Evolutionary conservation across 1,139 yeast genomes (phyloP), one percentile per base, ranked within the genome.

Genomic region (Hemisphaericaspora lyxosophila): DNA sequence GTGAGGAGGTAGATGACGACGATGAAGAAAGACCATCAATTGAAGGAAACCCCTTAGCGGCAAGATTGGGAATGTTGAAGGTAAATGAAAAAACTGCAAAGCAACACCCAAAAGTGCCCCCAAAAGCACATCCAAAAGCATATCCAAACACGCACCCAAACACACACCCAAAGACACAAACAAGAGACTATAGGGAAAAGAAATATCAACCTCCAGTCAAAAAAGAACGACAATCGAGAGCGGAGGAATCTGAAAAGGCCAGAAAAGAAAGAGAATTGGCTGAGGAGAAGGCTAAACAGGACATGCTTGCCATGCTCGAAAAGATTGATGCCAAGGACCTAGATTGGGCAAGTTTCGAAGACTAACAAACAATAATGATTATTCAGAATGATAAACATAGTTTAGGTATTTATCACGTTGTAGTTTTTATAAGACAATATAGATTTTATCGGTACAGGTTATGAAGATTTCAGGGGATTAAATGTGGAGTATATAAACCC

Each of bases 301-400:
- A 65, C 36, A 57, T 66, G 14, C 51, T 55, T 24, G 55, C 54
- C 27, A 54, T 66, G 54, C 54, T 65, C 31, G 60, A 56, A 35
- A 62, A 60, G 41, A 54, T 65, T 54, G 59, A 54, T 26, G 55
- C 55, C 39, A 53, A 57, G 15, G 49, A 58, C 17, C 43, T 59
- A 17, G 63, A 55, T 41, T 67, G 73, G 73, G 73, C 73, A 1
- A 41, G 41, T 31, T 30, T 43, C 9, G 66, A 62, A 14, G 42
- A 39, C 15, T 26, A 16, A 6, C 23, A 20, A 20, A 11, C n/a
- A n/a, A n/a, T n/a, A n/a, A n/a, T n/a, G n/a, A n/a, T n/a, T n/a
- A n/a, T n/a, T n/a, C n/a, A n/a, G n/a, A n/a, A n/a, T n/a, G n/a
- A n/a, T n/a, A n/a, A n/a, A n/a, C n/a, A n/a, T n/a, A n/a, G n/a